phyloP scores from a whole-genome alignment of 139 green algal genomes.

The Chlorella sp. region DNA sequence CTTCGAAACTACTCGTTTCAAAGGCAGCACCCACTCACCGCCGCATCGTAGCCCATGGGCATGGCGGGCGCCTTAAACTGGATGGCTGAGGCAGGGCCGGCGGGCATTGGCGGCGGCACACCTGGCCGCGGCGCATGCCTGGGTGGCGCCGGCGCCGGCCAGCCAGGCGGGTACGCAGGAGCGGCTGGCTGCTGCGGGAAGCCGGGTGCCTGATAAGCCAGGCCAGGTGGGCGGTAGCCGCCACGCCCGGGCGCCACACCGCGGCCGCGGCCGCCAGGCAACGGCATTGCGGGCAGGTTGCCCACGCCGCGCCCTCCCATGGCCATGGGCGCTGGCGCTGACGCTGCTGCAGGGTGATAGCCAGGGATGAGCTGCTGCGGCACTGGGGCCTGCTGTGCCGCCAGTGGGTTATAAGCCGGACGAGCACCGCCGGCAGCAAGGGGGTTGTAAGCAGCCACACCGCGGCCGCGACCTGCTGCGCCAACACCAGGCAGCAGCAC shows the following conservation, averaged over 20 bases:
- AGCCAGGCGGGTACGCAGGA: neutral
- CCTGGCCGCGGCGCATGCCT: neutral
- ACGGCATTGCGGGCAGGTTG: neutral
- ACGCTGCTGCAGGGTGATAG: neutral
- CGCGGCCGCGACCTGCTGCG: neutral
- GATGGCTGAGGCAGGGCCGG: neutral
- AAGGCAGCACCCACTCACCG: too few relatives aligned
- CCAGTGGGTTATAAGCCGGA: too few relatives aligned
- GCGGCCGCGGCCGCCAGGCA: neutral
- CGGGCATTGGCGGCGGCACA: neutral
- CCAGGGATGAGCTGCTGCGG: conserved; percentile 8
- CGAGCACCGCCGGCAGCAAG: neutral
- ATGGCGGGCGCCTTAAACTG: conserved; percentile 13
- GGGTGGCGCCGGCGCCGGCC: too few relatives aligned
- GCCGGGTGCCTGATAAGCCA: neutral
- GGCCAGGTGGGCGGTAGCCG: conserved; percentile 18
- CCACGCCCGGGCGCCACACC: neutral
- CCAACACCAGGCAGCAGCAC: neutral
- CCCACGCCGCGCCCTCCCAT: neutral
- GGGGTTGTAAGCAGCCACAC: conserved; percentile 4
- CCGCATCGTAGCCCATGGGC: neutral
- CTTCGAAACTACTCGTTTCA: too few relatives aligned
- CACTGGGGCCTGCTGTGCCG: too few relatives aligned
- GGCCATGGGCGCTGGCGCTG: too few relatives aligned
- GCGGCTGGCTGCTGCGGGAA: neutral